These are phyloP conservation scores for Podospora bellae-mahoneyi DNA, from an alignment of 495 filamentous ascomycete species.

Conservation along the genomic window DNA sequence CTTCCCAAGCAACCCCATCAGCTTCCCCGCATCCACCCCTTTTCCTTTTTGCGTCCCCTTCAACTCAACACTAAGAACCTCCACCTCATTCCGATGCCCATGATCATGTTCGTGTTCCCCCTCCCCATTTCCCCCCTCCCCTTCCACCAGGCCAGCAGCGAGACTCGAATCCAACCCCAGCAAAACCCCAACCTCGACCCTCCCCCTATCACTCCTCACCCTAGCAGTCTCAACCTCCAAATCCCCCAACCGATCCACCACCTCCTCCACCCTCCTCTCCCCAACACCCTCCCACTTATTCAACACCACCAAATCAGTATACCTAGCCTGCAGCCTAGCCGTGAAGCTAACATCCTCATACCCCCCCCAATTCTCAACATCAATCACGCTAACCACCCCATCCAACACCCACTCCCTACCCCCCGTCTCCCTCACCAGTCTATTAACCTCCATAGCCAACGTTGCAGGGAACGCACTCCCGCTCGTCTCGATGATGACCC, in stretches of 20 bases:
- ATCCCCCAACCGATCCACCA: slow-evolving; percentile 79
- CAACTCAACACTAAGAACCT: slow-evolving; percentile 77
- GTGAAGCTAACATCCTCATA: slow-evolving; percentile 91
- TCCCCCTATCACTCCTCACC: slow-evolving; percentile 8
- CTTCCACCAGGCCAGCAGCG: slow-evolving; percentile 55
- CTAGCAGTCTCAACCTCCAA: slow-evolving; percentile 55
- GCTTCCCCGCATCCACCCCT: slow-evolving; percentile 58
- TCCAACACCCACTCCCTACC: slow-evolving; percentile 67
- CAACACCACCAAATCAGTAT: slow-evolving; percentile 89
- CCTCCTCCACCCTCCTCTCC: slow-evolving; percentile 74
- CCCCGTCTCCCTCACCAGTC: slow-evolving; percentile 60
- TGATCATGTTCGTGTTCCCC: slow-evolving; percentile 36
- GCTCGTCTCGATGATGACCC: slow-evolving; percentile 90
- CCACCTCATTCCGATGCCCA: slow-evolving; percentile 76
- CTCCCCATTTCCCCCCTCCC: slow-evolving; percentile 26
- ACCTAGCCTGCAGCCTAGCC: slow-evolving; percentile 78
- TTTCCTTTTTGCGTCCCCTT: slow-evolving; percentile 27
- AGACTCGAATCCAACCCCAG: slow-evolving; percentile 84
- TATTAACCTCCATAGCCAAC: slow-evolving; percentile 88
- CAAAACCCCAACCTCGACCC: slow-evolving; percentile 60
- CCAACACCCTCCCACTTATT: slow-evolving; percentile 88
- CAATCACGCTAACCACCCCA: slow-evolving; percentile 87
- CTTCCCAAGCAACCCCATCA: slow-evolving; percentile 62
- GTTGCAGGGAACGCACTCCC: slow-evolving; percentile 88
- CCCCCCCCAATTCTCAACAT: slow-evolving; percentile 95